Evolutionary conservation across 1,284 basidiomycete species (phyloP).

Genomic region (Tetrapyrgos nigripes): DNA sequence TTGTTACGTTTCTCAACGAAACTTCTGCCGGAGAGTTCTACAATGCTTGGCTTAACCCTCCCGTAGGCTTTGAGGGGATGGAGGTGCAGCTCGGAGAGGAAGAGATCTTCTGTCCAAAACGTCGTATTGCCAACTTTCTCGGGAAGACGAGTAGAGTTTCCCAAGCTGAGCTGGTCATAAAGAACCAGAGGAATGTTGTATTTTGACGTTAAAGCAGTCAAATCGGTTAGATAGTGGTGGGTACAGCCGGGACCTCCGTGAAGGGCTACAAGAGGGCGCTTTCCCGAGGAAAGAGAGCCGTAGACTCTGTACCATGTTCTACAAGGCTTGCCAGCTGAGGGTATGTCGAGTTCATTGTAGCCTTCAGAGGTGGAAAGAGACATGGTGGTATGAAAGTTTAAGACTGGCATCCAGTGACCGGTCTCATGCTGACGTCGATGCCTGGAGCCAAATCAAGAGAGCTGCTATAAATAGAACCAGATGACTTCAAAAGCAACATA

Average conservation of each 20-base stretch:
- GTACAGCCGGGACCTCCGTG: slow-evolving; percentile 52
- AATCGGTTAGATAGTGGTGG: slow-evolving; percentile 44
- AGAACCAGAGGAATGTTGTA: slow-evolving; percentile 47
- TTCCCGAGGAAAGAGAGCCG: neutral
- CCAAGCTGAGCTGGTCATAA: slow-evolving; percentile 57
- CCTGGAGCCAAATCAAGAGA: too few species aligned
- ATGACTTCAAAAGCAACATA: too few species aligned
- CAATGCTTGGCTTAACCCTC: too few species aligned
- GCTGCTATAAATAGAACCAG: too few species aligned
- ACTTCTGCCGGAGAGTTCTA: too few species aligned
- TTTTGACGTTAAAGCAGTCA: slow-evolving; percentile 37
- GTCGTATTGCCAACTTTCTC: slow-evolving; percentile 39
- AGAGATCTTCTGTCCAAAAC: slow-evolving; percentile 54
- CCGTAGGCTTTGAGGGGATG: too few species aligned
- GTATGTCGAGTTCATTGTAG: neutral
- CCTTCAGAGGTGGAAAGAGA: slow-evolving; percentile 1
- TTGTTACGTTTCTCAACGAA: too few species aligned
- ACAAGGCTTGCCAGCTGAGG: slow-evolving; percentile 2
- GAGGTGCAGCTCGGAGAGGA: slow-evolving; percentile 53
- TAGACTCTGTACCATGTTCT: slow-evolving; percentile 5
- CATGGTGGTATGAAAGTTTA: too few species aligned
- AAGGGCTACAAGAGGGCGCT: slow-evolving; percentile 45
- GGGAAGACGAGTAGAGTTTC: slow-evolving; percentile 52
- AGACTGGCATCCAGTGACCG: too few species aligned
- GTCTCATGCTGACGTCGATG: too few species aligned